Percentiles rank a stretch among this genome's conserved stretches.
Conservation (phyloP, 2,329 filamentous ascomycete genomes). For the Zymoseptoria ardabiliae region DNA sequence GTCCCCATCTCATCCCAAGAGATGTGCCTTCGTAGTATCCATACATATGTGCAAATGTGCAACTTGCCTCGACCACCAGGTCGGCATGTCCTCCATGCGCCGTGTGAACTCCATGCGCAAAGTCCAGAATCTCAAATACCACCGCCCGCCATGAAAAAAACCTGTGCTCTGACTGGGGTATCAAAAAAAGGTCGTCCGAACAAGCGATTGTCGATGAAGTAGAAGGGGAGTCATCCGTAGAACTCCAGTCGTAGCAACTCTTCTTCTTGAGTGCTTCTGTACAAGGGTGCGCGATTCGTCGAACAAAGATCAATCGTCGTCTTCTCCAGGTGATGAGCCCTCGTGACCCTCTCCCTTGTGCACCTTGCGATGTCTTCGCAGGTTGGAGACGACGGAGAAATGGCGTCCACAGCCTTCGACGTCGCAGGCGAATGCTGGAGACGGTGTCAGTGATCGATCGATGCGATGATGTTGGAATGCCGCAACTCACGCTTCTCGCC, state of each 20-base stretch:
- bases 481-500: slow-evolving; percentile 85
- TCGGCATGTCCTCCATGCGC: slow-evolving; percentile 2
- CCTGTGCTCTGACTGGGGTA: slow-evolving; percentile 20
- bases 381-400: slow-evolving; percentile 94
- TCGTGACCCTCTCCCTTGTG: slow-evolving; percentile 65
- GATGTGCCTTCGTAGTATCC: neutral
- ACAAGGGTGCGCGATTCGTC: slow-evolving; percentile 4
- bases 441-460: slow-evolving; percentile 12
- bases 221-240: slow-evolving; percentile 9
- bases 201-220: slow-evolving; percentile 29
- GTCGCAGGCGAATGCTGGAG: slow-evolving; percentile 80
- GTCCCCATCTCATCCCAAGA: slow-evolving; percentile 2
- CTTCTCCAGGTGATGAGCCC: slow-evolving; percentile 44
- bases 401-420: slow-evolving; percentile 91
- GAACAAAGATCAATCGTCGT: slow-evolving; percentile 13
- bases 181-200: slow-evolving; percentile 18
- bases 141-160: slow-evolving; percentile 7
- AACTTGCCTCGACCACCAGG: slow-evolving; percentile 1
- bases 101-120: slow-evolving; percentile 13
- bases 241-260: slow-evolving; percentile 1
- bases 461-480: neutral
- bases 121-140: too few species aligned
- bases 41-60: slow-evolving; percentile 7
- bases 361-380: slow-evolving; percentile 90
- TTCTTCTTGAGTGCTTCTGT: slow-evolving; percentile 7